phyloP scores from a whole-genome alignment of 1,284 basidiomycete species.

The Lentinula novae-zelandiae region DNA sequence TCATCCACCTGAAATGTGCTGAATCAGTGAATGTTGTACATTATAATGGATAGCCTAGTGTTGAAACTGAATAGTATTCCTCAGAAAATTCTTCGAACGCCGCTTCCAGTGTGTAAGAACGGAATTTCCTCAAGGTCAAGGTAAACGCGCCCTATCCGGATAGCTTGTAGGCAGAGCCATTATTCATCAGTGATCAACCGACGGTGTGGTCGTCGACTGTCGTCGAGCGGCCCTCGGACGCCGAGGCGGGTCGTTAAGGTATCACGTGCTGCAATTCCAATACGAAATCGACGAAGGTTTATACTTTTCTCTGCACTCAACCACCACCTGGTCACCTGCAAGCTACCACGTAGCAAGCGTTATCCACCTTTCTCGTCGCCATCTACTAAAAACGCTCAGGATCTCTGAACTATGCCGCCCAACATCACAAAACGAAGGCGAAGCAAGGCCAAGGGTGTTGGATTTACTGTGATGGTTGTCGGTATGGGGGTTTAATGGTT shows the following conservation, averaged over 20 bases:
- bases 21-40: background rate
- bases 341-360: background rate
- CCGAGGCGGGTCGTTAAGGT: background rate
- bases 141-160: too few species aligned
- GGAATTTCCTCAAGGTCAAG: too few species aligned
- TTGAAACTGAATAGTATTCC: background rate
- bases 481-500: conserved; percentile 47
- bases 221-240: too few species aligned
- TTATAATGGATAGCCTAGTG: background rate
- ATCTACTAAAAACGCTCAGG: background rate
- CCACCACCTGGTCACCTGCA: background rate
- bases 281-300: background rate
- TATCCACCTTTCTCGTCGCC: background rate
- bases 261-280: background rate
- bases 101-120: too few species aligned
- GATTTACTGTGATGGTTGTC: conserved; percentile 92
- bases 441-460: conserved; percentile 92
- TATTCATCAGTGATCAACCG: too few species aligned
- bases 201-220: too few species aligned
- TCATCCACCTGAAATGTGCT: background rate
- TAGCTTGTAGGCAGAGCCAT: too few species aligned
- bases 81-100: too few species aligned
- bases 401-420: background rate
- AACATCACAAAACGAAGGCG: conserved; percentile 57
- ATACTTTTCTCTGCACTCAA: background rate